These are phyloP conservation scores for Avicennia marina DNA, from an alignment of 257 asterid genomes.

Conservation along the genomic window DNA sequence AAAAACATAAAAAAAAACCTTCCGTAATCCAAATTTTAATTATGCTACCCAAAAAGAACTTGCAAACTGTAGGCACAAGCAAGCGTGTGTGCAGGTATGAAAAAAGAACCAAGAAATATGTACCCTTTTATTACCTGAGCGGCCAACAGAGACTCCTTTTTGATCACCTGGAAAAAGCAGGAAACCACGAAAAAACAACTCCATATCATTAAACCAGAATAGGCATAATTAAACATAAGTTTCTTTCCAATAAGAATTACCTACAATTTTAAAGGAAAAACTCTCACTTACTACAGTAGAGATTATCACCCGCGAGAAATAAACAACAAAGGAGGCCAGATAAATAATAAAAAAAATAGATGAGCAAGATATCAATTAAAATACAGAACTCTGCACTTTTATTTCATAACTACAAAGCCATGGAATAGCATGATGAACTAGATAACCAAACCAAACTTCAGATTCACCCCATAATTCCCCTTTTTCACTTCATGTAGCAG, in stretches of 20 bases:
- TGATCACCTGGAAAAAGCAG: conserved; percentile 63
- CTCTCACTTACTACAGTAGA: background rate
- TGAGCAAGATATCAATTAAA: no score
- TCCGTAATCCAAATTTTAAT: background rate
- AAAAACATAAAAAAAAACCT: background rate
- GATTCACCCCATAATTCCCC: no score
- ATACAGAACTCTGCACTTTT: no score
- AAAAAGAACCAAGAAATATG: conserved; percentile 2
- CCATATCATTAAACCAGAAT: conserved; percentile 5
- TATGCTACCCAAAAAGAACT: background rate
- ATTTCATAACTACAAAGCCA: background rate
- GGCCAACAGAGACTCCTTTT: conserved; percentile 76
- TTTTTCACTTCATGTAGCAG: no score
- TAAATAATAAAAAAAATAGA: background rate
- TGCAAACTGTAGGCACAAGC: background rate
- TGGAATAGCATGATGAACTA: background rate
- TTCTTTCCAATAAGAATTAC: background rate
- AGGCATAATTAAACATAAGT: background rate
- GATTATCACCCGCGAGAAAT: background rate
- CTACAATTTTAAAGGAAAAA: conserved; percentile 1
- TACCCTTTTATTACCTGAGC: conserved; percentile 67
- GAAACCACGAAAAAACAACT: background rate
- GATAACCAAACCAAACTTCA: no score
- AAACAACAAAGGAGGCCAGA: background rate
- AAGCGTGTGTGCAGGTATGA: background rate